Conservation (phyloP, 2,329 filamentous ascomycete species). For the Talaromyces sp. region DNA sequence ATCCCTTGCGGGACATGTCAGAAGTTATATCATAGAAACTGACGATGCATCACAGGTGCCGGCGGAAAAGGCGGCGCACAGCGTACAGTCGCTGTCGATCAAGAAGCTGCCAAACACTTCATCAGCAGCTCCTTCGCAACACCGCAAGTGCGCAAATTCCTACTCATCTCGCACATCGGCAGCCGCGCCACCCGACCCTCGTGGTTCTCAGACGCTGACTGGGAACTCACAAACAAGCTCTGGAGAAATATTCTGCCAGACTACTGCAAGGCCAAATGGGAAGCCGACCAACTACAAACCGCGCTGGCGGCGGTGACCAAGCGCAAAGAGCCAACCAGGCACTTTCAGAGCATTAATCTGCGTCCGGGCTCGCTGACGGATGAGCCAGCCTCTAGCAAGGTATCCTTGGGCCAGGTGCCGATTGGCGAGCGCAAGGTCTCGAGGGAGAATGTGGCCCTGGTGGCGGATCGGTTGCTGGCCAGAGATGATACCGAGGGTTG, state of each 20-base stretch:
- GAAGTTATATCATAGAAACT: neutral
- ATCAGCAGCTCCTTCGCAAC: conserved; percentile 45
- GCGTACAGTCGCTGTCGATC: conserved; percentile 51
- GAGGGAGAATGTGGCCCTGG: conserved; percentile 49
- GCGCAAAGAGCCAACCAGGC: conserved; percentile 13
- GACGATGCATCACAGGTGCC: conserved; percentile 37
- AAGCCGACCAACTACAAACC: conserved; percentile 53
- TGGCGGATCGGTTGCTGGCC: conserved; percentile 47
- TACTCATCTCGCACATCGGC: conserved; percentile 52
- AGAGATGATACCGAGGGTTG: conserved; percentile 48
- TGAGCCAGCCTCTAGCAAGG: conserved; percentile 43
- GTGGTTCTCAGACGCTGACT: conserved; percentile 50
- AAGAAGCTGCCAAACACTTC: conserved; percentile 52
- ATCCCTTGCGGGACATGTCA: no score
- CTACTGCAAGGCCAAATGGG: conserved; percentile 53
- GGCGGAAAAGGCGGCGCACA: conserved; percentile 51
- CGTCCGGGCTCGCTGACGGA: conserved; percentile 49
- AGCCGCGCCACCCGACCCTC: conserved; percentile 44
- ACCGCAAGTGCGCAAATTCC: conserved; percentile 48
- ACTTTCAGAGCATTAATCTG: conserved; percentile 49
- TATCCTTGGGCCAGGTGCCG: conserved; percentile 46
- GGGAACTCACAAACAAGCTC: conserved; percentile 40
- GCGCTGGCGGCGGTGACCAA: conserved; percentile 37
- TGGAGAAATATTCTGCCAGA: conserved; percentile 48
- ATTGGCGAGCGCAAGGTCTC: conserved; percentile 41